phyloP scores from a whole-genome alignment of 2,329 filamentous ascomycete species.

The Colletotrichum phormii region DNA sequence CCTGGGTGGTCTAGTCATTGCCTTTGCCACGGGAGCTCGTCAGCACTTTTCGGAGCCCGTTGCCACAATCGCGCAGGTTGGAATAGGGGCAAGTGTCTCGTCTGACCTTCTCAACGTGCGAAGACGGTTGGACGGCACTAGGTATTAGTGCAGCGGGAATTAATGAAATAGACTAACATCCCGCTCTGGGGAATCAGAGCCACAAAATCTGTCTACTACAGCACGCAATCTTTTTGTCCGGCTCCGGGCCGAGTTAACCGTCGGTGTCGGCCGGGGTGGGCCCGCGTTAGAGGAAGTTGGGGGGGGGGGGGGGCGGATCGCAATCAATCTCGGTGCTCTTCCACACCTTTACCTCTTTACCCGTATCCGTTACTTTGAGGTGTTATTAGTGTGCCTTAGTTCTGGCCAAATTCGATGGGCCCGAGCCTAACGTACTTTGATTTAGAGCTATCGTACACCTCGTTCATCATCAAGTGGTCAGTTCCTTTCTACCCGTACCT shows the following conservation, averaged over 20 bases:
- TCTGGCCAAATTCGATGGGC: not conserved
- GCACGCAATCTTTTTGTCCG: constrained; percentile 2
- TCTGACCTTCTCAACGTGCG: not conserved
- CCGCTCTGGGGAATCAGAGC: not conserved
- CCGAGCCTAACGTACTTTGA: not conserved
- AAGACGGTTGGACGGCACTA: not conserved
- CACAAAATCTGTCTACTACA: constrained; percentile 7
- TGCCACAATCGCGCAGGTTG: not conserved
- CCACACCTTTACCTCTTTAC: not conserved
- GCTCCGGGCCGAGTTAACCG: constrained; percentile 17
- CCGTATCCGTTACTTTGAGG: too few species aligned
- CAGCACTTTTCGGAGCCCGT: not conserved
- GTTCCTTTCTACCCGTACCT: not conserved
- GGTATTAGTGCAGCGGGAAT: not conserved
- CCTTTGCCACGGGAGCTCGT: not conserved
- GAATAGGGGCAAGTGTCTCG: not conserved
- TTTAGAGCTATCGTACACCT: constrained; percentile 25
- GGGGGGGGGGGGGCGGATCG: constrained; percentile 22
- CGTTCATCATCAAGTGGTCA: not conserved
- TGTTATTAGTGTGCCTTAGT: not conserved
- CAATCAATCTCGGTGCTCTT: constrained; percentile 2
- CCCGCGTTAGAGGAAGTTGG: not conserved
- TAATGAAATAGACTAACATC: not conserved
- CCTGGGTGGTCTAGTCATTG: too few species aligned
- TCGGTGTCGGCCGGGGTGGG: constrained; percentile 14